Evolutionary conservation across 106 monocot species (phyloP), one percentile per base, ranked within the genome.

Genomic region (Dendrobium chrysotoxum): DNA sequence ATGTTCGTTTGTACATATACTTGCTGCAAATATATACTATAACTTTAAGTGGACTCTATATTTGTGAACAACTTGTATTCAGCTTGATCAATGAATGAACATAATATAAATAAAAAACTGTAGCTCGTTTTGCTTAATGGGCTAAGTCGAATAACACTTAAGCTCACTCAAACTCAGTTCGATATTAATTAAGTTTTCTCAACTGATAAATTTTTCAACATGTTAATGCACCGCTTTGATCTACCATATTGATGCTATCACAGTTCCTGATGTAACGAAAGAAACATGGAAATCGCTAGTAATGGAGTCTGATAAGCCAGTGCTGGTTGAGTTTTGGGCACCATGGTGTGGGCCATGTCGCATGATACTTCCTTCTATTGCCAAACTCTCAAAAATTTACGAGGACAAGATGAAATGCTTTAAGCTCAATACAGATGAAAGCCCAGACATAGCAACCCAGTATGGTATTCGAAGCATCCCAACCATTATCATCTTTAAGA

Each of bases 271-370:
- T 28, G 91, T 88, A 72, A 85, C 80, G 0, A 84, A 82, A 42
- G 16, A 26, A 0, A 88, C 85, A 50, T 88, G 91, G 91, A 31
- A 86, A 66, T 81, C 85, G 0, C 80, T 84, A 25, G 84, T 91
- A 13, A 16, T 88, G 30, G 86, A 82, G 40, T 75, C 65, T 16
- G 80, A 83, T 28, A 46, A 65, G n/a, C 84, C 84, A 2, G 91
- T 91, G 46, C 78, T 91, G 13, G 91, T 91, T 13, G 91, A 89
- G 79, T 91, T 91, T 71, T 91, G 91, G 91, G 91, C 91, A 9
- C 83, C 91, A 6, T 91, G 91, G 91, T 91, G 91, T 30, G 91
- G 91, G 1, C 91, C 91, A 5, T 91, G 91, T 79, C 78, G 79
- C 15, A 81, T 89, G 85, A 84, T 91, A 20, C 82, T 85, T 57